A percentile compares a stretch with the other conserved stretches of the same genome.
phyloP scores from a whole-genome alignment of 1,284 basidiomycete genomes.

The Trametes sp. region DNA sequence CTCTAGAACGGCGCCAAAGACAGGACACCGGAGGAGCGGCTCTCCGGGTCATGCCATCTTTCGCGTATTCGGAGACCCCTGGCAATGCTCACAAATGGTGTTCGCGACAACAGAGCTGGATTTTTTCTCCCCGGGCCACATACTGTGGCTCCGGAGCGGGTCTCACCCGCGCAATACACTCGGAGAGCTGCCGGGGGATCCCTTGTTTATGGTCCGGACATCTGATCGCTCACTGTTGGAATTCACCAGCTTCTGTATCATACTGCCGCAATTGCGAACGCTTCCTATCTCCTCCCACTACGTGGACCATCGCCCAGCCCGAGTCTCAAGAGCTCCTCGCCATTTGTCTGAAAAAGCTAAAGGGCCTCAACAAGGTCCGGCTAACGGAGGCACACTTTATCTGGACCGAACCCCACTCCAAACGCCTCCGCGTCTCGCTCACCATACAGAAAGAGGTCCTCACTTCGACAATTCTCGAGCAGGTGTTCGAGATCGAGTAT shows the following conservation, averaged over 20 bases:
- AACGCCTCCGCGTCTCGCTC: constrained; percentile 90
- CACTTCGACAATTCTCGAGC: constrained; percentile 94
- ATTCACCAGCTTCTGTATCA: constrained; percentile 77
- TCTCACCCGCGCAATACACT: no score
- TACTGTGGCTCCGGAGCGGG: no score
- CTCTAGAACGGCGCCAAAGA: no score
- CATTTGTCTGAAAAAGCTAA: constrained; percentile 92
- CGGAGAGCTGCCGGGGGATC: no score
- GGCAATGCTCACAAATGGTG: no score
- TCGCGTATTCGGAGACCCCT: no score
- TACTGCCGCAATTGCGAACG: constrained; percentile 98
- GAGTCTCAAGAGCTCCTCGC: constrained; percentile 95
- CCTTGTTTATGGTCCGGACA: no score
- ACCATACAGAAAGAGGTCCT: constrained; percentile 99
- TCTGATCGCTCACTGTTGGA: no score
- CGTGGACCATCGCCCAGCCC: constrained; percentile 88
- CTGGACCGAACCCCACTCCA: constrained; percentile 99
- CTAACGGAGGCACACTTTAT: constrained; percentile 98
- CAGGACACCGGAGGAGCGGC: no score
- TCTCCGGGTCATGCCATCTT: no score
- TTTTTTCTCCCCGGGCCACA: no score
- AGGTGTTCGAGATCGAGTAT: constrained; percentile 97
- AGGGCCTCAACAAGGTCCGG: constrained; percentile 93
- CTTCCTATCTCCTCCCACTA: constrained; percentile 90
- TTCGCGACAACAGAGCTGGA: no score